These are phyloP conservation scores for Chenopodium quinoa DNA, from an alignment of 148 eudicot genomes.

Conservation along the genomic window DNA sequence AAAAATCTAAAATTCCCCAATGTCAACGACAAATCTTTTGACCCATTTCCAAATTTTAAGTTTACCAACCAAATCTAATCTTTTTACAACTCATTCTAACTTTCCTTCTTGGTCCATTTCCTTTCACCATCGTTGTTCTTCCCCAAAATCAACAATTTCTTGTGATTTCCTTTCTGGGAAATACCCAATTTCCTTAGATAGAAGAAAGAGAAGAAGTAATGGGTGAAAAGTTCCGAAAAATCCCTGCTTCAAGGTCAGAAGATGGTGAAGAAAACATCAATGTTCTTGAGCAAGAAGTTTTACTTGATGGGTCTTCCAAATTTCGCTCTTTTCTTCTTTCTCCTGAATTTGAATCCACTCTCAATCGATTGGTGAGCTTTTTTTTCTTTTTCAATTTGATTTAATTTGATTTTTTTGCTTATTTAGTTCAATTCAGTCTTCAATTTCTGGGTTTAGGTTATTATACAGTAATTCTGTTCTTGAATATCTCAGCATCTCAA, in stretches of 20 bases:
- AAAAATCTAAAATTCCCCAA: background rate
- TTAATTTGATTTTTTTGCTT: too few relatives aligned
- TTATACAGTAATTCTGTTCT: too few relatives aligned
- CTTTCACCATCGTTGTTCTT: conserved; percentile 10
- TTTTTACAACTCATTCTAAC: background rate
- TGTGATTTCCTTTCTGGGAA: conserved; percentile 9
- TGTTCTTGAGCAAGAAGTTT: conserved; percentile 34
- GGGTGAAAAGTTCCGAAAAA: conserved; percentile 19
- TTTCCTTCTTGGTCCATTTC: background rate
- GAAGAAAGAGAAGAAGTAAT: conserved; percentile 14
- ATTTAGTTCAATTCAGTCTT: background rate
- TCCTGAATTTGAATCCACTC: conserved; percentile 18
- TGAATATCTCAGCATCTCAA: too few relatives aligned
- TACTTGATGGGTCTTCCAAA: conserved; percentile 28
- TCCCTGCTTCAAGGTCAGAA: conserved; percentile 23
- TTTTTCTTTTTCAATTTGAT: background rate
- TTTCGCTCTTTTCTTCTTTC: conserved; percentile 4
- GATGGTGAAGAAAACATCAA: conserved; percentile 25
- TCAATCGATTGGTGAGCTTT: conserved; percentile 27
- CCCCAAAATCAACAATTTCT: background rate
- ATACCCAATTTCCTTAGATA: background rate
- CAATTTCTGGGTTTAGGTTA: background rate
- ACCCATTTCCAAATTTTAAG: conserved; percentile 11
- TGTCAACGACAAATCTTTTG: conserved; percentile 15
- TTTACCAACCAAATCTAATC: conserved; percentile 23